Conservation (phyloP, 345 rosid genomes). For the Populus pruinosa region DNA sequence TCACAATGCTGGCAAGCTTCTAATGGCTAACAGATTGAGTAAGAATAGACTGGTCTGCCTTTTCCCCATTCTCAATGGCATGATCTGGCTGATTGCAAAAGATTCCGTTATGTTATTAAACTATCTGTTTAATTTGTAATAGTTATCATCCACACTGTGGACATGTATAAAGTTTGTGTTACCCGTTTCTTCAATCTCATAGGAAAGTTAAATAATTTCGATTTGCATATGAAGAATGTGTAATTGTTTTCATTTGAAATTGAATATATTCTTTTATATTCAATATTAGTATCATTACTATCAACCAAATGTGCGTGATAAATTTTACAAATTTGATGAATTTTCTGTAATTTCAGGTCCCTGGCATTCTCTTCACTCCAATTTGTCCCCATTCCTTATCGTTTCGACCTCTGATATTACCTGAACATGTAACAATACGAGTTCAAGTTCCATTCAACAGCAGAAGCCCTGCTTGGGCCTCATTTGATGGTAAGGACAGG, state of each 20-base stretch:
- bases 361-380: constrained; percentile 93
- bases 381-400: constrained; percentile 97
- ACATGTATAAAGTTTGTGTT: background rate
- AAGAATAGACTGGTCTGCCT: background rate
- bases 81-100: background rate
- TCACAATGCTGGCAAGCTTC: background rate
- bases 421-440: constrained; percentile 85
- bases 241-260: background rate
- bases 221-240: background rate
- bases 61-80: background rate
- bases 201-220: no score
- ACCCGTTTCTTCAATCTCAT: background rate
- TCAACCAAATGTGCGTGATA: background rate
- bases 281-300: background rate
- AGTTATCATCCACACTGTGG: background rate
- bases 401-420: constrained; percentile 92
- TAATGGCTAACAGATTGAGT: background rate
- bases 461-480: constrained; percentile 90
- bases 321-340: background rate
- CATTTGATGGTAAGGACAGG: constrained; percentile 95
- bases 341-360: constrained; percentile 56
- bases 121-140: background rate
- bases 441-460: constrained; percentile 90
- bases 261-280: background rate
- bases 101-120: background rate